Percentiles rank a stretch among this genome's conserved stretches.
phyloP scores from a whole-genome alignment of 225 moss, liverwort and hornwort species.

The Antitrichia curtipendula region DNA sequence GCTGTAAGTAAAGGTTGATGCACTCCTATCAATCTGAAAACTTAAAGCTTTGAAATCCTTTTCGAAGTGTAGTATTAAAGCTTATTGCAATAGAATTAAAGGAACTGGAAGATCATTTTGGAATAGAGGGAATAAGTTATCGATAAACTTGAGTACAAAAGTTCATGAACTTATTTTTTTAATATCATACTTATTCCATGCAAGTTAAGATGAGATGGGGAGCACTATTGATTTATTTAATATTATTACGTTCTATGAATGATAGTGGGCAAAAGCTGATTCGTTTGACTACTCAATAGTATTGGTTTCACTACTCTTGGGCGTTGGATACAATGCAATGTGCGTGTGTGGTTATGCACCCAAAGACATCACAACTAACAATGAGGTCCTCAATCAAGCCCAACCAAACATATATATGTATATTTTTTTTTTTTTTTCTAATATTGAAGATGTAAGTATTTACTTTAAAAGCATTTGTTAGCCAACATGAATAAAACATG shows the following conservation, averaged over 20 bases:
- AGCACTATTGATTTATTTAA: background rate
- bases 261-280: slow-evolving; percentile 70
- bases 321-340: slow-evolving; percentile 62
- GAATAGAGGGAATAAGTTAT: too few relatives aligned
- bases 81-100: too few relatives aligned
- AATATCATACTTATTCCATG: background rate
- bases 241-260: background rate
- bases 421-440: background rate
- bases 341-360: slow-evolving; percentile 77
- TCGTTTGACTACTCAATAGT: slow-evolving; percentile 62
- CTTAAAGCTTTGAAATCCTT: too few relatives aligned
- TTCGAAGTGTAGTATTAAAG: too few relatives aligned
- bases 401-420: background rate
- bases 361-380: slow-evolving; percentile 25
- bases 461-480: background rate
- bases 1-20: too few relatives aligned
- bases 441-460: background rate
- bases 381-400: slow-evolving; percentile 6
- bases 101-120: too few relatives aligned
- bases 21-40: too few relatives aligned
- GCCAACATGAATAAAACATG: background rate
- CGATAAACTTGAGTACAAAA: background rate
- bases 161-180: background rate
- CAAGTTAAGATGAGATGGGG: background rate
- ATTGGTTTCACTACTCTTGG: slow-evolving; percentile 59